phyloP scores from a whole-genome alignment of 371 early-diverging fungal genomes.

The Syncephalastrum racemosum region DNA sequence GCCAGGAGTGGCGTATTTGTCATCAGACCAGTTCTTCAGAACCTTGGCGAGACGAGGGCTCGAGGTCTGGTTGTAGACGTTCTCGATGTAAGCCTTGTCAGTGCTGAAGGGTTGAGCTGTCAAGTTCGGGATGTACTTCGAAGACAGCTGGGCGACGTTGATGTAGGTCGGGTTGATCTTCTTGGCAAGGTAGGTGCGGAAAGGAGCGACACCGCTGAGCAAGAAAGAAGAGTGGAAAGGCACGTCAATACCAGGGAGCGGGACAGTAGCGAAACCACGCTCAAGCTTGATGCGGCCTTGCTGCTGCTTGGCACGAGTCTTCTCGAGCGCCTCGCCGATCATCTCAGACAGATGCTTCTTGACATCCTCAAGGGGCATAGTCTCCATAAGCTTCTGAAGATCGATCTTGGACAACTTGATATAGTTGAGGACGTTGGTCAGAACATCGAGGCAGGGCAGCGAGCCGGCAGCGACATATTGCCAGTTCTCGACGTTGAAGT shows the following conservation, averaged over 20 bases:
- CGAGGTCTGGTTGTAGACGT: conserved; percentile 73
- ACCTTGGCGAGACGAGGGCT: conserved; percentile 75
- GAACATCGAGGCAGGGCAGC: conserved; percentile 73
- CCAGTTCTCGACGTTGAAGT: conserved; percentile 95
- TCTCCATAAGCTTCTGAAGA: conserved; percentile 81
- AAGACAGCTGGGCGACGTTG: conserved; percentile 72
- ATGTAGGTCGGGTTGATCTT: conserved; percentile 81
- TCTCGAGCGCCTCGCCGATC: conserved; percentile 73
- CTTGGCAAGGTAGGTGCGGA: conserved; percentile 86
- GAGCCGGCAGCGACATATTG: conserved; percentile 97
- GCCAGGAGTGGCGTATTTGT: conserved; percentile 63
- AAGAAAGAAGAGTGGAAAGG: conserved; percentile 97
- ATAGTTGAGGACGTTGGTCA: conserved; percentile 82
- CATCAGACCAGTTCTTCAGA: conserved; percentile 83
- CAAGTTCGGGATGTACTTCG: conserved; percentile 94
- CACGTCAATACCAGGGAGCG: conserved; percentile 92
- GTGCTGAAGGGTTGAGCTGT: conserved; percentile 90
- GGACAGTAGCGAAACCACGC: conserved; percentile 92
- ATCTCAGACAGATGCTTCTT: conserved; percentile 81
- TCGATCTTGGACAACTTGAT: conserved; percentile 79
- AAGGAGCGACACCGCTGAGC: conserved; percentile 85
- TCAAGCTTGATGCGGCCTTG: conserved; percentile 73
- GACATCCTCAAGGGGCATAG: conserved; percentile 85
- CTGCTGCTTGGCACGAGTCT: conserved; percentile 65
- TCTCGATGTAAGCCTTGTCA: conserved; percentile 76